Conservation (phyloP, 192 early-diverging fungal genomes). For the Linnemannia exigua region DNA sequence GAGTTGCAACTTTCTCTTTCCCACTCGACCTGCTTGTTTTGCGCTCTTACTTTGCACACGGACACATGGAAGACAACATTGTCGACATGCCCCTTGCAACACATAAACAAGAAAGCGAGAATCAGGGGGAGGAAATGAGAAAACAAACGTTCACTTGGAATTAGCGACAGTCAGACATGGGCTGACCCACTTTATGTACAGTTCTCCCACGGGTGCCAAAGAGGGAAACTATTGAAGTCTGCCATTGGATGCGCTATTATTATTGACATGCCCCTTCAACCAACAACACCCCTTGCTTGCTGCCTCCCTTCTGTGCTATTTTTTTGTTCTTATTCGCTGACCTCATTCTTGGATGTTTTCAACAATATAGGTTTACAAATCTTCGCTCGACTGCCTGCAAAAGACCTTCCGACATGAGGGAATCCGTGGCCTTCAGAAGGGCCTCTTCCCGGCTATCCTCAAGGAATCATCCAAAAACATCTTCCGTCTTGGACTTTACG, state of each 20-base stretch:
- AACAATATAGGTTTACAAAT: constrained; percentile 67
- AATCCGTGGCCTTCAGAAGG: constrained; percentile 78
- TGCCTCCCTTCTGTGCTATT: background rate
- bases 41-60: constrained; percentile 8
- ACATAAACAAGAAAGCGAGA: background rate
- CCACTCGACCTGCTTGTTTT: background rate
- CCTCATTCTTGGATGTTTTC: background rate
- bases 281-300: background rate
- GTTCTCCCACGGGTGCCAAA: background rate
- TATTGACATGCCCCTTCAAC: background rate
- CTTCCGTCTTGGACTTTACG: constrained; percentile 80
- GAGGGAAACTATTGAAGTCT: background rate
- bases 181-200: background rate
- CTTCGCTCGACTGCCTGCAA: constrained; percentile 73
- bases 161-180: background rate
- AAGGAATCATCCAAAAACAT: constrained; percentile 82
- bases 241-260: background rate
- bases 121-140: background rate
- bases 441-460: constrained; percentile 77
- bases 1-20: constrained; percentile 23
- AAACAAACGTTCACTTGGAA: background rate
- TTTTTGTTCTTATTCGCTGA: background rate
- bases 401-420: constrained; percentile 79
- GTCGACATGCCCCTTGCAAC: constrained; percentile 5
- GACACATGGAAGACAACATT: background rate